Conservation (phyloP, 495 filamentous ascomycete species). For the Jackrogersella multiformis region DNA sequence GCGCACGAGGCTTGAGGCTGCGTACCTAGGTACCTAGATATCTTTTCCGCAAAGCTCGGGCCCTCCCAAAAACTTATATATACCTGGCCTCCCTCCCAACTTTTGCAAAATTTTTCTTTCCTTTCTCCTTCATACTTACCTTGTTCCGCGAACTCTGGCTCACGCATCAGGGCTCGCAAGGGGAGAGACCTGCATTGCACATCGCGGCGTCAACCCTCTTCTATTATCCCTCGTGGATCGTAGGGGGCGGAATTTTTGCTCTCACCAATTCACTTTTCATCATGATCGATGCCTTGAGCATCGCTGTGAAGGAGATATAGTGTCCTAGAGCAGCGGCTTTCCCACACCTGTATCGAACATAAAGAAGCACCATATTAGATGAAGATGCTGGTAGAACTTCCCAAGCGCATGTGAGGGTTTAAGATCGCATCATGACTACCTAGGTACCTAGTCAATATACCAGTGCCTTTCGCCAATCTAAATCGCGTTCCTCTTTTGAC, state of each 20-base stretch:
- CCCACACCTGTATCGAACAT: too few species aligned
- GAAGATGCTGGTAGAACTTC: too few species aligned
- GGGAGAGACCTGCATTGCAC: neutral
- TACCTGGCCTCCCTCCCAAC: neutral
- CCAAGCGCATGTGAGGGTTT: too few species aligned
- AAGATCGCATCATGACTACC: too few species aligned
- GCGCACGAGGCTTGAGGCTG: constrained; percentile 25
- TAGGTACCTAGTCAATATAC: constrained; percentile 19
- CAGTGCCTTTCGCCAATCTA: constrained; percentile 6
- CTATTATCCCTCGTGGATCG: neutral
- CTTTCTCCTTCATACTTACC: neutral
- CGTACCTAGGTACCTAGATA: too few species aligned
- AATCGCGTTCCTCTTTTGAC: constrained; percentile 6
- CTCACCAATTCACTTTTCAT: neutral
- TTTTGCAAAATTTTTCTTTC: neutral
- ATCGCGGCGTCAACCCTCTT: neutral
- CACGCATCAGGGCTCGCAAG: neutral
- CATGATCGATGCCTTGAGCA: neutral
- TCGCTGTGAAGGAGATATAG: neutral
- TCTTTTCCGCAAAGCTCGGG: too few species aligned
- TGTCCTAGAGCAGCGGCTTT: too few species aligned
- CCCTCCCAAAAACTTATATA: too few species aligned
- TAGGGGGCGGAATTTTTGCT: neutral
- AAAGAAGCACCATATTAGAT: too few species aligned
- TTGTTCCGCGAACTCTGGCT: neutral